phyloP scores from a whole-genome alignment of 306 rosid genomes.

The Arachis stenosperma region DNA sequence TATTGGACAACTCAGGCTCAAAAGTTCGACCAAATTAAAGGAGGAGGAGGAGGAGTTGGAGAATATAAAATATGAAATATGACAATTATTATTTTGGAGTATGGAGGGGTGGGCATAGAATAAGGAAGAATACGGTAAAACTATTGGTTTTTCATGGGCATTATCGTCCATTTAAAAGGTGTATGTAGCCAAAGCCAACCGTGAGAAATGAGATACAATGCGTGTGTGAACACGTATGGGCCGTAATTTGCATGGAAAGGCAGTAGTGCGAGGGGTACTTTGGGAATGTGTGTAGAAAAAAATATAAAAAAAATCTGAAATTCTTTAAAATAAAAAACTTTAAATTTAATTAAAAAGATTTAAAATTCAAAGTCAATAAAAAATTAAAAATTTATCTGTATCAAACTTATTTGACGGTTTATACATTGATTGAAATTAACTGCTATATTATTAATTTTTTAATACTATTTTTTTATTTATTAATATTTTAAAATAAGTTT shows the following conservation, averaged over 20 bases:
- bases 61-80: conserved; percentile 16
- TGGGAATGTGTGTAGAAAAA: neutral
- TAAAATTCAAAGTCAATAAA: no score
- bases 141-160: conserved; percentile 43
- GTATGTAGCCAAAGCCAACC: neutral
- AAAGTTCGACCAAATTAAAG: conserved; percentile 13
- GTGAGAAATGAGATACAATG: neutral
- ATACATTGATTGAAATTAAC: no score
- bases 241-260: conserved; percentile 17
- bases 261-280: conserved; percentile 40
- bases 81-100: neutral
- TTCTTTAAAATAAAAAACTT: no score
- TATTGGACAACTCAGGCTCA: conserved; percentile 27
- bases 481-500: no score
- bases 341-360: no score
- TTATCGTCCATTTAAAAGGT: conserved; percentile 37
- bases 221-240: conserved; percentile 31
- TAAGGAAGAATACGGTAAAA: conserved; percentile 35
- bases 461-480: no score
- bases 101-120: conserved; percentile 20
- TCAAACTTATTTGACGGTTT: no score
- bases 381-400: no score
- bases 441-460: no score
- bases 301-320: no score
- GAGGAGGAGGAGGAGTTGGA: conserved; percentile 21